Evolutionary conservation across 768 basidiomycete genomes (phyloP), one percentile per base, ranked within the genome.

Genomic region (Panaeolus cyanescens): DNA sequence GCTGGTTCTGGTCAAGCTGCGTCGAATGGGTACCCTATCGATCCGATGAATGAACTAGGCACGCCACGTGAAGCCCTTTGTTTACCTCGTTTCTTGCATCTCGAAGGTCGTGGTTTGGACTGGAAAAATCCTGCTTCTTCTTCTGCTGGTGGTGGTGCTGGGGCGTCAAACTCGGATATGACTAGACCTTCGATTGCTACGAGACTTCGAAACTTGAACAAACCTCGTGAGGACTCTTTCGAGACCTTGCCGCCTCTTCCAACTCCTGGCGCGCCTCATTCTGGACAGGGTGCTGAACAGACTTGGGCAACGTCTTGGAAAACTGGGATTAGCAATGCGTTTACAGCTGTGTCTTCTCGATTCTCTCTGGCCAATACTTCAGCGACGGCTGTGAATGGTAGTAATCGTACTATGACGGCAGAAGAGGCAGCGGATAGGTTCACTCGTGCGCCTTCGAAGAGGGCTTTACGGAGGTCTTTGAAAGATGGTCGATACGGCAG

Each of bases 321-420:
- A 33, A n/a, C 45, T 50, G 45, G 45, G 19, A 25, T 50, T 0
- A 50, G 45, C 19, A 50, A 50, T 28, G 45, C 45, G 45, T 50
- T 50, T 50, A 50, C 9, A 4, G 45, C 45, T n/a, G 19, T 50
- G 10, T 50, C 68, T 86, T 10, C 77, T 80, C 56, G 77, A 77
- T 58, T 83, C 82, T 5, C 78, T 86, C 65, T 50, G 12, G 45
- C 45, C 1, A 82, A 80, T 64, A 74, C 79, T 1, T 80, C 86
- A 55, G 78, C 82, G 37, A 74, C 79, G n/a, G 79, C 64, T 82
- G 28, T 64, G 22, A 19, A 10, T n/a, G 56, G 55, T 33, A 61
- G 22, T 31, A 33, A 55, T 12, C n/a, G n/a, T n/a, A n/a, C n/a
- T n/a, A n/a, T n/a, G n/a, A 31, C 19, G 22, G 54, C 36, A 10